phyloP scores from a whole-genome alignment of 1,284 basidiomycete genomes.

The Volvariella volvacea region DNA sequence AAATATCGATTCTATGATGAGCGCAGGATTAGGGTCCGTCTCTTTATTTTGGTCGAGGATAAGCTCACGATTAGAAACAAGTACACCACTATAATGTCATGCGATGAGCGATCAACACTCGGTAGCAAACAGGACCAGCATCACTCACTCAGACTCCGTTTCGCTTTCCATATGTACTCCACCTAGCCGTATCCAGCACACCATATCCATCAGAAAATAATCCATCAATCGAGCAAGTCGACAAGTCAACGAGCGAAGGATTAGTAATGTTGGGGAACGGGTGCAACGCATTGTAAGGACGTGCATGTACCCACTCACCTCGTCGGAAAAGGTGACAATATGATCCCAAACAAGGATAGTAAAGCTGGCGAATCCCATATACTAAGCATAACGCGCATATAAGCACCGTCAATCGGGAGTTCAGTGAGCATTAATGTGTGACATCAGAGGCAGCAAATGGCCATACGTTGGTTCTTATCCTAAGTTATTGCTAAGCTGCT shows the following conservation, averaged over 20 bases:
- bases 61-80: conserved; percentile 32
- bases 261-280: too few relatives aligned
- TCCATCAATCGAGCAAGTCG: too few relatives aligned
- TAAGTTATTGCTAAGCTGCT: too few relatives aligned
- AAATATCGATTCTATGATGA: conserved; percentile 34
- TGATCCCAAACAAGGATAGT: conserved; percentile 42
- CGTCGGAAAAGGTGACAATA: conserved; percentile 33
- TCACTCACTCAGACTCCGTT: conserved; percentile 29
- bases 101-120: neutral
- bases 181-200: conserved; percentile 7
- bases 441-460: too few relatives aligned
- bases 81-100: conserved; percentile 25
- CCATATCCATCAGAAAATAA: neutral
- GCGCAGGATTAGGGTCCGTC: neutral
- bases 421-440: too few relatives aligned
- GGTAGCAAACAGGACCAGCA: neutral
- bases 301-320: conserved; percentile 18
- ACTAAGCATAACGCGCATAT: conserved; percentile 15
- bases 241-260: too few relatives aligned
- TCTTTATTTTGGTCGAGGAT: neutral
- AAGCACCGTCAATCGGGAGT: too few relatives aligned
- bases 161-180: conserved; percentile 36
- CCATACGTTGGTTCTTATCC: too few relatives aligned
- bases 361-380: conserved; percentile 27
- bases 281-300: neutral